Evolutionary conservation across 805 yeast species (phyloP).

Genomic region (Lipomyces yamadae): DNA sequence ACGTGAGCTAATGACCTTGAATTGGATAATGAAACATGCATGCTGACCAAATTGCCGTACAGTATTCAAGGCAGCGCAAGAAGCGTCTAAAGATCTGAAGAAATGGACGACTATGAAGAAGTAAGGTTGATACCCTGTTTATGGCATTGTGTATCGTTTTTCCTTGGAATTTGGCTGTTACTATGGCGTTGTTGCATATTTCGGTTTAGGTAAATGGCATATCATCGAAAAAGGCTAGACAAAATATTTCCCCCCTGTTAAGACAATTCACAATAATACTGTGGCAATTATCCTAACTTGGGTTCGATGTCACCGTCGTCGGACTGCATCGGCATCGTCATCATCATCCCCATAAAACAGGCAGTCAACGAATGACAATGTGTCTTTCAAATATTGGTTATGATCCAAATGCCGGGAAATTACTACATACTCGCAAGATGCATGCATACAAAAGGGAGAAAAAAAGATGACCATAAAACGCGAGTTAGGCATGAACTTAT

Average conservation of each 20-base stretch:
- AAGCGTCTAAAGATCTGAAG: constrained; percentile 30
- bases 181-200: not conserved
- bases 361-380: too few species aligned
- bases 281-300: too few species aligned
- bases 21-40: not conserved
- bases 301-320: not conserved
- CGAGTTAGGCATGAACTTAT: not conserved
- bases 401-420: not conserved
- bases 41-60: not conserved
- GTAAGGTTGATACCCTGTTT: not conserved
- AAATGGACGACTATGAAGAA: constrained; percentile 33
- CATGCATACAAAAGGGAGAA: not conserved
- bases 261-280: not conserved
- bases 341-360: too few species aligned
- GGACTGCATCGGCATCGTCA: not conserved
- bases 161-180: not conserved
- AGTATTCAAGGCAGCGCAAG: constrained; percentile 34
- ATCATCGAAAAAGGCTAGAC: not conserved
- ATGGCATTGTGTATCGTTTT: not conserved
- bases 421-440: not conserved
- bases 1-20: constrained; percentile 32
- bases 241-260: not conserved
- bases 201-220: constrained; percentile 6
- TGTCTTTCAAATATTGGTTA: not conserved
- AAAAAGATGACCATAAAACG: not conserved